Conservation (phyloP, 2,329 filamentous ascomycete species). For the Trichoderma lentiforme region DNA sequence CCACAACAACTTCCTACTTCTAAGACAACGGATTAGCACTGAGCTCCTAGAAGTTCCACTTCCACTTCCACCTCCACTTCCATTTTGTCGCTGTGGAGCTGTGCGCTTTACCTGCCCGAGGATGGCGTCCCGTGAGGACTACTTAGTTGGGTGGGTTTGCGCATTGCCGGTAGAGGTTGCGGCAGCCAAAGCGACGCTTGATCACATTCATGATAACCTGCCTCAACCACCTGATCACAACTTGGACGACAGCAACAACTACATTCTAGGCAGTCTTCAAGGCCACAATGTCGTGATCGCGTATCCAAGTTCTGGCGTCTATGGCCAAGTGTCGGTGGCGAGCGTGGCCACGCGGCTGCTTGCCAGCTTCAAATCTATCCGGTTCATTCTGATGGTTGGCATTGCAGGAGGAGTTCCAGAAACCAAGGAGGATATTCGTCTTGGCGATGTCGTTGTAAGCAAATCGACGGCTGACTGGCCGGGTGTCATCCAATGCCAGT, state of each 20-base stretch:
- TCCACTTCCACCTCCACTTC: too few relatives aligned
- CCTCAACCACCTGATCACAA: not conserved
- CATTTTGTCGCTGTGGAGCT: not conserved
- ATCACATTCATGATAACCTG: not conserved
- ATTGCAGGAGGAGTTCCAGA: not conserved
- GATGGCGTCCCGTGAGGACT: conserved; percentile 2
- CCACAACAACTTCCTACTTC: not conserved
- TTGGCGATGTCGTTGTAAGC: conserved; percentile 7
- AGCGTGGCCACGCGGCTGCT: not conserved
- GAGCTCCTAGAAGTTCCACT: not conserved
- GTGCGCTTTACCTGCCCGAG: not conserved
- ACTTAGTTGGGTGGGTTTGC: conserved; percentile 6
- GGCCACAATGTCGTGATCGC: conserved; percentile 3
- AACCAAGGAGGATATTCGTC: not conserved
- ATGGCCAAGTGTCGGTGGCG: not conserved
- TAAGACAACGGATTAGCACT: not conserved
- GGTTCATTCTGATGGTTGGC: not conserved
- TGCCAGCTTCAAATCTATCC: not conserved
- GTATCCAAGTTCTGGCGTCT: not conserved
- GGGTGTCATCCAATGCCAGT: not conserved
- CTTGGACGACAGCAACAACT: not conserved
- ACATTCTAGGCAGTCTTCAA: not conserved
- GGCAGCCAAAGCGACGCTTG: conserved; percentile 5
- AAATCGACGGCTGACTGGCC: not conserved
- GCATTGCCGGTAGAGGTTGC: conserved; percentile 1